These are phyloP conservation scores for Colletotrichum agaves DNA, from an alignment of 2,329 filamentous ascomycete genomes.

Conservation along the genomic window DNA sequence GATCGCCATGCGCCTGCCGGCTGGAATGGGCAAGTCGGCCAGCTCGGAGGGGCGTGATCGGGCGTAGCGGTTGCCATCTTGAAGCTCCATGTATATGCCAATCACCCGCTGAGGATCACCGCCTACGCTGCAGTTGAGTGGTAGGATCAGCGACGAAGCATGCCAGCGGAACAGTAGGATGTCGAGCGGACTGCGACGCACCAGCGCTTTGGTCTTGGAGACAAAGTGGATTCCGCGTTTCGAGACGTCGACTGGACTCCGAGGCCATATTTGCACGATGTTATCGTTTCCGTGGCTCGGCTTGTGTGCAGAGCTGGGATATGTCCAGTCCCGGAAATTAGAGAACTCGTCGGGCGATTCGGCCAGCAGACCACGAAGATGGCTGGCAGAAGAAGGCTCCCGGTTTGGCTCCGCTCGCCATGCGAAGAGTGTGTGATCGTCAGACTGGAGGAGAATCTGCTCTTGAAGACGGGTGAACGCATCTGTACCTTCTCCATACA, in stretches of 20 bases:
- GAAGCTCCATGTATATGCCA: neutral
- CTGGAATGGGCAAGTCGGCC: neutral
- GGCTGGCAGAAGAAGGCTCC: neutral
- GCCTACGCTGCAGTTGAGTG: constrained; percentile 6
- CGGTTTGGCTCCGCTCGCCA: neutral
- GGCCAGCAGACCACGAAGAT: neutral
- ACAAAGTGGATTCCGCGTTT: constrained; percentile 10
- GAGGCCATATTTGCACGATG: constrained; percentile 3
- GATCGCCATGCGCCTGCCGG: neutral
- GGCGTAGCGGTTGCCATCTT: constrained; percentile 10
- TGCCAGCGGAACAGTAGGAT: neutral
- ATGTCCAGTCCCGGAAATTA: constrained; percentile 18
- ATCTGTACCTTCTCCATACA: constrained; percentile 42
- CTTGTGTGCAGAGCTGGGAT: neutral
- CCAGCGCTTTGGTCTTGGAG: neutral
- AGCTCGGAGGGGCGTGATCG: constrained; percentile 6
- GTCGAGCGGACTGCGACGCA: neutral
- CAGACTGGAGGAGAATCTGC: neutral
- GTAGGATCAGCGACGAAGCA: neutral
- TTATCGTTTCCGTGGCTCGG: neutral
- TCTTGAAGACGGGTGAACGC: constrained; percentile 40
- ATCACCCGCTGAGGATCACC: constrained; percentile 6
- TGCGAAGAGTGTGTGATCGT: constrained; percentile 6
- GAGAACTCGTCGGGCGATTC: constrained; percentile 17
- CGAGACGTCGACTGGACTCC: constrained; percentile 5